Base-by-base conservation (phyloP, 73 alveolate species). In the Symbiodinium natans region DNA sequence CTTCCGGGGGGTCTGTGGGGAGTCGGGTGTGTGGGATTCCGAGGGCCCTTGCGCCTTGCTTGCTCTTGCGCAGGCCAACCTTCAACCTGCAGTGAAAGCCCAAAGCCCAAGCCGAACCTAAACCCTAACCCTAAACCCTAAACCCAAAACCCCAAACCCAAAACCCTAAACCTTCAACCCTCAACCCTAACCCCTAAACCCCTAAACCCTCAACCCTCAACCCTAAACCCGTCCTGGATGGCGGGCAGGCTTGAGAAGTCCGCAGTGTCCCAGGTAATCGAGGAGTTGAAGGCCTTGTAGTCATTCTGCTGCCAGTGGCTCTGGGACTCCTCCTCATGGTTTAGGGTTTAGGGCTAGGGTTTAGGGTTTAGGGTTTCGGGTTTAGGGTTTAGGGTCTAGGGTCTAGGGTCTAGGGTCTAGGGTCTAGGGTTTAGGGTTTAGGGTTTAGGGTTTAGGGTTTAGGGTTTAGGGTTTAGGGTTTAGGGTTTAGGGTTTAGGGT, bases 201-300 rank as follows among this genome's bases (percentile, higher is more conserved):
- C 83, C 34, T 21, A 82, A 39, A 10, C 90, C 34, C 15, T 21
- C 73, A 27, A 2, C 42, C 75, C 29, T 10, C 2, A 33, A n/a
- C 92, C 75, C 75, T 2, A 36, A 23, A 39, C 74, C 43, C 15
- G 19, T 25, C 93, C 93, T 88, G 95, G 41, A 88, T 88, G 43
- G 95, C 95, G 2, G 95, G 95, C n/a, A 88, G 95, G 73, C 56
- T 31, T 15, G 86, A 19, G 46, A 88, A 88, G 71, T 88, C 95
- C 27, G 95, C 95, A 0, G 95, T 88, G 54, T 88, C 95, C 95
- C 95, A 88, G 8, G 95, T 88, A 56, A 77, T 63, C 42, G 95
- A 88, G 73, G 29, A 56, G 74, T 63, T 59, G 86, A 88, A 88
- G 71, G 95, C 95, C 82, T 63, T 23, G 82, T 63, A 52, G 68